Base-by-base conservation (phyloP, 176 grass and related monocot species). In the Lolium perenne region DNA sequence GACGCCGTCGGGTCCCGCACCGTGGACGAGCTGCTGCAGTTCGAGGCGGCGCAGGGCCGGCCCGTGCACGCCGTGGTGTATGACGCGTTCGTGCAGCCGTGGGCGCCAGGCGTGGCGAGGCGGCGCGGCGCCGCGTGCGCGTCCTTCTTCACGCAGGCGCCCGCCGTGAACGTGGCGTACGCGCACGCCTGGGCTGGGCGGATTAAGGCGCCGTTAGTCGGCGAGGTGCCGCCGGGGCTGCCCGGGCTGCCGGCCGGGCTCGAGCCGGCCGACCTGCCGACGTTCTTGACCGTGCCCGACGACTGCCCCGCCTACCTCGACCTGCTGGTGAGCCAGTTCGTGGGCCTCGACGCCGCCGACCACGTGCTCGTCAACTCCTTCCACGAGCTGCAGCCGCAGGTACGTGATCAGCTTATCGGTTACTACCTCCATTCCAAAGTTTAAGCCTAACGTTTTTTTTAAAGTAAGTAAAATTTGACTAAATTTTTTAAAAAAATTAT, bases 361-460 rank as follows among this genome's bases (percentile, higher is more conserved):
- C 79, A 92, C 49, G 88, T 94, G 13, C 80, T 97, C 14, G 59
- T 97, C 47, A 94, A 97, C 41, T 94, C 92, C n/a, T 91, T 91
- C 86, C 76, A 89, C 10, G 95, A 97, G 54, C 85, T 94, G 22
- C 86, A 97, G 67, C 83, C 90, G 14, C 66, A 84, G 91, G 89
- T 91, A 80, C 2, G 78, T 74, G 41, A 47, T 72, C 25, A 50
- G n/a, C 71, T 8, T 5, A 7, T 74, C 71, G 26, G 2, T 29
- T 29, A 29, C 26, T 29, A 29, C 26, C 26, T 29, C 26, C 26
- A 29, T 29, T 29, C 26, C 26, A 29, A 1, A 29, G 26, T 0
- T 29, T 29, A 29, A 1, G 26, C 26, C 2, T 29, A 29, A 29
- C 1, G 26, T 29, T 29, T 29, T 29, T 29, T 29, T 29, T 1